phyloP scores from a whole-genome alignment of 768 basidiomycete genomes.

The Trametes gibbosa region DNA sequence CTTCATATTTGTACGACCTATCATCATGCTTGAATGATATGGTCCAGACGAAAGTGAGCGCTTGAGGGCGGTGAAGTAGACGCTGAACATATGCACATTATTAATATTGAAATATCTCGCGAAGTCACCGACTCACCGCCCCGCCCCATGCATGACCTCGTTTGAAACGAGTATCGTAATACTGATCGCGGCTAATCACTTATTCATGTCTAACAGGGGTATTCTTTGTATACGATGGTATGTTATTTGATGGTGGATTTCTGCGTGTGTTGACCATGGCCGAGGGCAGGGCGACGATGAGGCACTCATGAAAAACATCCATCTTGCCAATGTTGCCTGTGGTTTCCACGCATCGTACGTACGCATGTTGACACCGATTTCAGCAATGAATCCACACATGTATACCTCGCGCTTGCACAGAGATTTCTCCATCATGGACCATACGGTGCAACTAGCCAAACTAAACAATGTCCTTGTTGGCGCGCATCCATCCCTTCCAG shows the following conservation, averaged over 20 bases:
- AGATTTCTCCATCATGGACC: constrained; percentile 64
- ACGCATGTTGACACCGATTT: not conserved
- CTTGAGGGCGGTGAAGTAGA: too few relatives aligned
- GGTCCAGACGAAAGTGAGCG: too few relatives aligned
- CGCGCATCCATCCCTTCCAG: constrained; percentile 64
- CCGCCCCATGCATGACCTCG: too few relatives aligned
- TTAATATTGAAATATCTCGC: too few relatives aligned
- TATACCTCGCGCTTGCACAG: constrained; percentile 32
- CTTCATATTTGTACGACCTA: too few relatives aligned
- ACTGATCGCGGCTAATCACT: too few relatives aligned
- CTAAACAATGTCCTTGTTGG: constrained; percentile 55
- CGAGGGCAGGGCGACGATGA: constrained; percentile 30
- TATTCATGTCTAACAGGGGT: constrained; percentile 18
- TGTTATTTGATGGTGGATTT: not conserved
- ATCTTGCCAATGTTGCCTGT: constrained; percentile 52
- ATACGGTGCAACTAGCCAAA: constrained; percentile 58
- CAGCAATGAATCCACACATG: not conserved
- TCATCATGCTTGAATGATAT: too few relatives aligned
- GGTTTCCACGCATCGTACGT: constrained; percentile 64
- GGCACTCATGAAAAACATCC: constrained; percentile 33
- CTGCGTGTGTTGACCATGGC: not conserved
- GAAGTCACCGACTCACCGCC: too few relatives aligned
- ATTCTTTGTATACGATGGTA: constrained; percentile 30
- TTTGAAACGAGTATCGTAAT: too few relatives aligned
- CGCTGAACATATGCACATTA: too few relatives aligned